Evolutionary conservation across 345 rosid species (phyloP).

Genomic region (Cardamine occulta): DNA sequence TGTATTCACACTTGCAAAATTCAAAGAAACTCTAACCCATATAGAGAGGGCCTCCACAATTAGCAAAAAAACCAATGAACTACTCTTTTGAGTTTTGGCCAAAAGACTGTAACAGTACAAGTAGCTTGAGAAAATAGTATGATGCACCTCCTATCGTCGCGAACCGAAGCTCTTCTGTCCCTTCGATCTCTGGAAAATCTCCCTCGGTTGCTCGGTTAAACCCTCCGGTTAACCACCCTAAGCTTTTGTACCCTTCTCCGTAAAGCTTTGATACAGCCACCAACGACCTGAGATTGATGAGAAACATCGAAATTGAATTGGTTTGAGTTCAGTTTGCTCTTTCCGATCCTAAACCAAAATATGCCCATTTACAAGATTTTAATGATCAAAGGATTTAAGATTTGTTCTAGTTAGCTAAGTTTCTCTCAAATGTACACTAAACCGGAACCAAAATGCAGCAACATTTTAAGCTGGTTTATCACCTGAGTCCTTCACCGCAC

Average conservation of each 20-base stretch:
- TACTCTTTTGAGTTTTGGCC: conserved; percentile 42
- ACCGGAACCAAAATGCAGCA: conserved; percentile 18
- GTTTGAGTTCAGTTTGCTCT: neutral
- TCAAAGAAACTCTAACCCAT: neutral
- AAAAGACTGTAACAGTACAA: conserved; percentile 53
- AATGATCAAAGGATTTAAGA: neutral
- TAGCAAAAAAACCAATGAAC: neutral
- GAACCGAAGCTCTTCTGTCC: conserved; percentile 65
- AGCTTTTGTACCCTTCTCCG: conserved; percentile 62
- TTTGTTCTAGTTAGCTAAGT: neutral
- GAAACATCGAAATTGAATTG: neutral
- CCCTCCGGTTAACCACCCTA: conserved; percentile 89
- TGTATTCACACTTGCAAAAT: neutral
- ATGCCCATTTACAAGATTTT: neutral
- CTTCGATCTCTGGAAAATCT: conserved; percentile 69
- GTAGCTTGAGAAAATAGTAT: conserved; percentile 61
- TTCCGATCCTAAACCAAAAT: no score
- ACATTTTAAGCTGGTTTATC: conserved; percentile 44
- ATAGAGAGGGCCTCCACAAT: neutral
- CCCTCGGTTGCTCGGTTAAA: conserved; percentile 64
- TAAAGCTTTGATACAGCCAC: conserved; percentile 66
- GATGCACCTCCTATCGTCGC: conserved; percentile 92
- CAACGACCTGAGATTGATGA: conserved; percentile 52
- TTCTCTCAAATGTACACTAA: neutral
- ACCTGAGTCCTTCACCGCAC: conserved; percentile 97